These are phyloP conservation scores for Prunus mume DNA, from an alignment of 306 rosid species.

Conservation along the genomic window DNA sequence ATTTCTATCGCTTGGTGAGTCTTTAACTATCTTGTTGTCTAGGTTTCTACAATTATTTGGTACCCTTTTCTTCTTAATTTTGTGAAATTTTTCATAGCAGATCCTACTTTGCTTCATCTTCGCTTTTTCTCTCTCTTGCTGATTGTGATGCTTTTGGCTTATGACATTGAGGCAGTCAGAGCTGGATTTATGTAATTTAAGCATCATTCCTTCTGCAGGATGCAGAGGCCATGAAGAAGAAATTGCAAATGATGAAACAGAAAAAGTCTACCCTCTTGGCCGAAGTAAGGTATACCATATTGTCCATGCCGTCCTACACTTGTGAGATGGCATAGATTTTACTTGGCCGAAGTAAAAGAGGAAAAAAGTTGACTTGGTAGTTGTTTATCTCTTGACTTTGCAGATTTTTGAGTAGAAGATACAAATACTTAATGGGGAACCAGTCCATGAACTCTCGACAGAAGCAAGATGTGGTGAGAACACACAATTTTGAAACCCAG, in stretches of 20 bases:
- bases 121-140: background rate
- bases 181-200: slow-evolving; percentile 18
- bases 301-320: background rate
- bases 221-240: slow-evolving; percentile 57
- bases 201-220: slow-evolving; percentile 46
- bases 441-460: slow-evolving; percentile 38
- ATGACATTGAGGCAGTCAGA: background rate
- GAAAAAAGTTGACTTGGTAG: slow-evolving; percentile 4
- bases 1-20: background rate
- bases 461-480: slow-evolving; percentile 33
- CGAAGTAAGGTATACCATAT: slow-evolving; percentile 70
- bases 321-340: background rate
- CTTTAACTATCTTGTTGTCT: background rate
- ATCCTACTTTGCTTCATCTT: background rate
- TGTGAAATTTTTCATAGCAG: background rate
- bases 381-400: slow-evolving; percentile 13
- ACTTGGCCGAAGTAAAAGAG: background rate
- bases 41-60: background rate
- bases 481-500: slow-evolving; percentile 40
- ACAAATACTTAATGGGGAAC: slow-evolving; percentile 49
- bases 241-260: slow-evolving; percentile 52
- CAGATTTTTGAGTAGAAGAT: slow-evolving; percentile 78
- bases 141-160: background rate
- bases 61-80: background rate
- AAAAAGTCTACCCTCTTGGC: slow-evolving; percentile 54